Evolutionary conservation across 176 grass and related monocot species (phyloP).

Genomic region (Zoysia pacifica): DNA sequence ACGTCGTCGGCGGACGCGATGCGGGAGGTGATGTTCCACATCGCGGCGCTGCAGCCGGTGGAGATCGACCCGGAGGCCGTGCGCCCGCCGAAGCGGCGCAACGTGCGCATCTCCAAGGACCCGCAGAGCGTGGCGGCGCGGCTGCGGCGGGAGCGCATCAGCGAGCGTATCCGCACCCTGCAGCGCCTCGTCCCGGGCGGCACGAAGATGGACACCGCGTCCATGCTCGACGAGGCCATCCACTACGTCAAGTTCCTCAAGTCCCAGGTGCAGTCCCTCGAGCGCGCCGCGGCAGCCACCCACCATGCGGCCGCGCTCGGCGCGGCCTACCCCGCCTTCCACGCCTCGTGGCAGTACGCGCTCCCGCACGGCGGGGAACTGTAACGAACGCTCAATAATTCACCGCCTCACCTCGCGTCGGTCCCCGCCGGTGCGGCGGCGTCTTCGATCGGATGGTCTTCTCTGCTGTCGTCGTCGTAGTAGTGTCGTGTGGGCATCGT

Average conservation of each 20-base stretch:
- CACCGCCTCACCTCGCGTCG: not conserved
- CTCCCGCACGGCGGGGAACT: conserved; percentile 19
- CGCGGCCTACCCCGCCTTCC: conserved; percentile 28
- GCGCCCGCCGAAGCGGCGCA: conserved; percentile 79
- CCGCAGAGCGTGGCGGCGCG: conserved; percentile 95
- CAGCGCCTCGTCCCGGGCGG: conserved; percentile 90
- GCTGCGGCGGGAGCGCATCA: conserved; percentile 88
- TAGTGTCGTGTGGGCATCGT: not conserved
- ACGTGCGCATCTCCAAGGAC: conserved; percentile 91
- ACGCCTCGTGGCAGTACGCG: conserved; percentile 34
- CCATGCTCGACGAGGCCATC: conserved; percentile 98
- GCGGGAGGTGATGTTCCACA: conserved; percentile 85
- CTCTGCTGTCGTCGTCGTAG: not conserved
- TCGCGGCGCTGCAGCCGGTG: conserved; percentile 90
- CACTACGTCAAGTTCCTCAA: conserved; percentile 99
- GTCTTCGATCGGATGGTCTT: not conserved
- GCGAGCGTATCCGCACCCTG: conserved; percentile 92
- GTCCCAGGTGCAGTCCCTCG: conserved; percentile 84
- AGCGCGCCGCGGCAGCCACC: conserved; percentile 54
- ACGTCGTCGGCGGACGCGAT: conserved; percentile 52
- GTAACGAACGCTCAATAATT: not conserved
- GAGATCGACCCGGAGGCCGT: conserved; percentile 67
- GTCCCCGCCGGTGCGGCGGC: not conserved
- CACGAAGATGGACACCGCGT: conserved; percentile 99
- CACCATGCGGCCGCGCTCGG: conserved; percentile 33